Evolutionary conservation across 352 stramenopile species (phyloP).

Genomic region (Phytophthora aleatoria): DNA sequence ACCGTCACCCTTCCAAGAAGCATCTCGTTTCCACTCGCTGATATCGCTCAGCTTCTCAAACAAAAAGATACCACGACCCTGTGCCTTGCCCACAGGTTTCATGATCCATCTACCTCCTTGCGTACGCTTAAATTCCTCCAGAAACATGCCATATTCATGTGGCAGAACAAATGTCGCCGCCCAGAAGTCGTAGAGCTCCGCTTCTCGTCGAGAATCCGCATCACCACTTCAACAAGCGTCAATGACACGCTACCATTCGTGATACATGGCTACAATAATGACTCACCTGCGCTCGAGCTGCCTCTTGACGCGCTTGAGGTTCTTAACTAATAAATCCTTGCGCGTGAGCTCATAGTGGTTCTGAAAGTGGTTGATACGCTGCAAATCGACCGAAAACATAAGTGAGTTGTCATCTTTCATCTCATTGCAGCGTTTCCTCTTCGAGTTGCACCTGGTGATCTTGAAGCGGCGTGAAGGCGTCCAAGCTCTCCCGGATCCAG

Average conservation of each 20-base stretch:
- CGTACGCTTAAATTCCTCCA: constrained; percentile 71
- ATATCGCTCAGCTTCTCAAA: constrained; percentile 90
- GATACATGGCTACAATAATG: constrained; percentile 8
- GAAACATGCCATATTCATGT: constrained; percentile 85
- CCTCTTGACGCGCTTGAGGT: constrained; percentile 90
- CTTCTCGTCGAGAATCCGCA: constrained; percentile 36
- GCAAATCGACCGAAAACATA: background rate
- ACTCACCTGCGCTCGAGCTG: constrained; percentile 71
- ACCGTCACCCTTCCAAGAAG: constrained; percentile 51
- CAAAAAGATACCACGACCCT: constrained; percentile 85
- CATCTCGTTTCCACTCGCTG: constrained; percentile 85
- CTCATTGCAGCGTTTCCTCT: background rate
- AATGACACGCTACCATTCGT: constrained; percentile 17
- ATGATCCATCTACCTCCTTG: constrained; percentile 91
- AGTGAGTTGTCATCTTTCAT: constrained; percentile 17
- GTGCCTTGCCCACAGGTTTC: constrained; percentile 91
- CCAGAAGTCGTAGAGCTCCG: constrained; percentile 67
- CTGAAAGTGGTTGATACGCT: constrained; percentile 93
- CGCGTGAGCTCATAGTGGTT: constrained; percentile 94
- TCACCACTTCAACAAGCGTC: constrained; percentile 34
- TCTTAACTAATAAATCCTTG: constrained; percentile 91
- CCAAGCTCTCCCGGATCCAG: constrained; percentile 83
- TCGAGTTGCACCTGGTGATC: constrained; percentile 48
- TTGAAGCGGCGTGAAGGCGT: constrained; percentile 64
- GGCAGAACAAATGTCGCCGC: constrained; percentile 86